Percentiles rank a stretch among this genome's conserved stretches.
phyloP scores from a whole-genome alignment of 1,139 yeast species.

The Williopsis jadinii region DNA sequence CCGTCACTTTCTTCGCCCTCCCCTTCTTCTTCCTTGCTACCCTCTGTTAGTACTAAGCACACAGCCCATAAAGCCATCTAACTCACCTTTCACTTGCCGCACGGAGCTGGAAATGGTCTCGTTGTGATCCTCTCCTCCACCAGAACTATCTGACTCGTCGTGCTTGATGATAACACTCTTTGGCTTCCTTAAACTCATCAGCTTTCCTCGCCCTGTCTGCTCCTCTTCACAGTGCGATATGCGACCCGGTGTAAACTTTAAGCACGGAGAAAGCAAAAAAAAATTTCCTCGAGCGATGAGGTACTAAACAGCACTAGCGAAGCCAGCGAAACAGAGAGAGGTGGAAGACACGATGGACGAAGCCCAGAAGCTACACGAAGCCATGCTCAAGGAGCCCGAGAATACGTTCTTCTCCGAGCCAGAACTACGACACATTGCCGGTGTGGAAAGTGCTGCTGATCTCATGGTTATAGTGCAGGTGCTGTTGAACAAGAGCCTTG shows the following conservation, averaged over 20 bases:
- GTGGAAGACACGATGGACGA: slow-evolving; percentile 1
- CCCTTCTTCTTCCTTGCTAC: slow-evolving; percentile 1
- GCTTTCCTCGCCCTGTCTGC: too few species aligned
- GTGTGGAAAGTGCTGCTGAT: slow-evolving; percentile 27
- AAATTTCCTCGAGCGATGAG: too few species aligned
- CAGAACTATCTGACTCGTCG: slow-evolving; percentile 4
- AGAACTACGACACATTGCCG: slow-evolving; percentile 16
- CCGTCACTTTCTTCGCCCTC: slow-evolving; percentile 3
- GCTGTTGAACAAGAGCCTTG: slow-evolving; percentile 53
- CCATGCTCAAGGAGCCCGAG: slow-evolving; percentile 16
- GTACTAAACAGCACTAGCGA: too few species aligned
- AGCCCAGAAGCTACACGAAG: slow-evolving; percentile 10
- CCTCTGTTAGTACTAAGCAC: not conserved
- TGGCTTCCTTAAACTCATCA: slow-evolving; percentile 15
- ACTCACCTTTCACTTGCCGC: not conserved
- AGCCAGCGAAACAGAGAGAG: too few species aligned
- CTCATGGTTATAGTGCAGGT: slow-evolving; percentile 60
- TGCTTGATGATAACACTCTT: slow-evolving; percentile 11
- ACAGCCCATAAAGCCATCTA: not conserved
- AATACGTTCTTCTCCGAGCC: slow-evolving; percentile 14
- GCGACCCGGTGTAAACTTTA: too few species aligned
- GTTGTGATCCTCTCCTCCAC: not conserved
- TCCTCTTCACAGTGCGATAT: too few species aligned
- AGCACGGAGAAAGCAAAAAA: too few species aligned
- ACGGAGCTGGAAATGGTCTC: not conserved